Evolutionary conservation across 805 yeast species (phyloP), one percentile per base, ranked within the genome.

Genomic region (Alloascoidea africana): DNA sequence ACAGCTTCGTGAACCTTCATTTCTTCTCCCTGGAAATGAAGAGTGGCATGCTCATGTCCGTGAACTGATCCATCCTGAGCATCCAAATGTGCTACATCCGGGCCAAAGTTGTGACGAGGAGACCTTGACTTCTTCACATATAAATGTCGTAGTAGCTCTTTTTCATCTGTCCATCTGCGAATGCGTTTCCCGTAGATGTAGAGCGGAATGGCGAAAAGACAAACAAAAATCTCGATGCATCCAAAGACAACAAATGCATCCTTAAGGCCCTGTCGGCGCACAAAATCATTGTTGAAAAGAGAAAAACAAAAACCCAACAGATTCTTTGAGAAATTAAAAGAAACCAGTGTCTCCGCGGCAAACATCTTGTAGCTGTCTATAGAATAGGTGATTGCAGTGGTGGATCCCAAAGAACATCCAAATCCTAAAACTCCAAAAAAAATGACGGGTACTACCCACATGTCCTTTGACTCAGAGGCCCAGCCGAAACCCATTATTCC

Each of bases 401-500:
- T 73, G 17, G 76, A 68, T 1, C 76, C 76, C 44, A 74, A 56
- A 2, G 76, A 66, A 42, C 76, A 67, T 4, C 80, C 81, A 52
- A 73, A 74, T 14, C 75, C 67, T 23, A 72, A 55, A 33, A 71
- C 54, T 0, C 74, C 77, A 44, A 73, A 61, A 47, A 73, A 70
- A 0, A 73, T 48, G 2, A 74, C 63, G 1, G 79, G 79, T 1
- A 68, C 79, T 38, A 68, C 57, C 80, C 79, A 70, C 5, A 51
- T 44, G 45, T 70, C 73, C 14, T 57, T 46, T 3, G 51, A 59
- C 16, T 59, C 51, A 0, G 73, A 51, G 2, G 76, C 59, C 79
- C 80, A 73, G 3, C 81, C 81, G 48, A 68, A 74, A 3, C 79
- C 81, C 62, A 74, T 66, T 34, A 73, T 55, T 2, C 80, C 81